Evolutionary conservation across 345 rosid genomes (phyloP).

Genomic region (Pistacia atlantica): DNA sequence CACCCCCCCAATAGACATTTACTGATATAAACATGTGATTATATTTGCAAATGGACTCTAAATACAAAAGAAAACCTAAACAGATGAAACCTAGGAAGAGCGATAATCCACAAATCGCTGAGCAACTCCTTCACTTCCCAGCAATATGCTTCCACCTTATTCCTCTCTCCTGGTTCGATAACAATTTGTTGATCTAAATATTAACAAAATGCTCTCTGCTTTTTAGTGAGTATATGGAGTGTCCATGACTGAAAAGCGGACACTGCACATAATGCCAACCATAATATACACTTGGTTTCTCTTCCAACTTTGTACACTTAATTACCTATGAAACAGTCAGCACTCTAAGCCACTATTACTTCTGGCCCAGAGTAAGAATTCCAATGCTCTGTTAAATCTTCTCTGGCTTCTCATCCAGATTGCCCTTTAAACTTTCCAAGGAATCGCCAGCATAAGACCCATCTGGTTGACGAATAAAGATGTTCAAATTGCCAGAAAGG

Average conservation of each 20-base stretch:
- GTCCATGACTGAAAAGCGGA: slow-evolving; percentile 51
- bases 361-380: slow-evolving; percentile 26
- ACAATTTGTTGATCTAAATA: slow-evolving; percentile 38
- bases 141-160: slow-evolving; percentile 44
- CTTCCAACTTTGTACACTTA: slow-evolving; percentile 57
- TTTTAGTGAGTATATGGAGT: slow-evolving; percentile 30
- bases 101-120: slow-evolving; percentile 21
- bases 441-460: slow-evolving; percentile 74
- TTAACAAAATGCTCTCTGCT: slow-evolving; percentile 44
- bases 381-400: slow-evolving; percentile 32
- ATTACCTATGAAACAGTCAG: slow-evolving; percentile 47
- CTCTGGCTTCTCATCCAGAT: slow-evolving; percentile 43
- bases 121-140: slow-evolving; percentile 25
- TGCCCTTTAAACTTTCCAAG: slow-evolving; percentile 50
- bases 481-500: slow-evolving; percentile 70
- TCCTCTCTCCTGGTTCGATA: slow-evolving; percentile 30
- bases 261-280: slow-evolving; percentile 40
- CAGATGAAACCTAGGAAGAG: slow-evolving; percentile 17
- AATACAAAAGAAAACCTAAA: neutral
- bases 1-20: slow-evolving; percentile 14
- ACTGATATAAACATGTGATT: slow-evolving; percentile 15
- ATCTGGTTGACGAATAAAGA: slow-evolving; percentile 66
- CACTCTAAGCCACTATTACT: slow-evolving; percentile 34
- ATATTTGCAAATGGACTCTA: slow-evolving; percentile 26
- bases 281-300: slow-evolving; percentile 31